Evolutionary conservation across 2,329 filamentous ascomycete species (phyloP), one percentile per base, ranked within the genome.

Genomic region (Epichloe coenophiala): DNA sequence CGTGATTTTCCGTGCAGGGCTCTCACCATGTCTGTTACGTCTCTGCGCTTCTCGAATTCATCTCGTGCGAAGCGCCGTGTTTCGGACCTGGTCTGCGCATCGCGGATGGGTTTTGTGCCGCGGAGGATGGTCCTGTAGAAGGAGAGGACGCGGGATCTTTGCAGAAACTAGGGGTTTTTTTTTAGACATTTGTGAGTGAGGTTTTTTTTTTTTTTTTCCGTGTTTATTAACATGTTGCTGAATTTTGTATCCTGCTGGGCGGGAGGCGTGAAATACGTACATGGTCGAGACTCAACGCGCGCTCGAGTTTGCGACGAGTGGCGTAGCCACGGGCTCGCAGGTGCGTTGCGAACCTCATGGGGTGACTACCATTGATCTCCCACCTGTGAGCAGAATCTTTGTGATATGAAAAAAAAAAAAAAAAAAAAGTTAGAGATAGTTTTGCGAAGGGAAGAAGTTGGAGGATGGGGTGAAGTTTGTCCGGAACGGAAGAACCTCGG

Each of bases 121-220:
- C 80, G 75, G 36, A 83, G 60, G 50, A 83, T 75, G 17, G 66
- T 70, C 37, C 80, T 72, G 63, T 82, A 84, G 43, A 84, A 67
- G 0, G 77, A 68, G 21, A 83, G 59, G 5, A 71, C 77, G 51
- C 73, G 72, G 7, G 68, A 62, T 37, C 80, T 68, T 59, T 81
- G 77, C 47, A 84, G 68, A 52, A 83, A 84, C 78, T 82, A 50
- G 1, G 7, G 2, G 17, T 17, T 17, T 17, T 17, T 17, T 17
- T 45, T 45, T 19, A 2, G 7, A 31, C 3, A 31, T 31, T 31
- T 4, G 4, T 43, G 0, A 8, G 19, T 43, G 13, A 15, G 17
- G 17, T n/a, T n/a, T n/a, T 2, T 2, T 4, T 45, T n/a, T 15
- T 1, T 9, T 1, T 36, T 45, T 9, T 2, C n/a, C 17, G 50